These are phyloP conservation scores for Pilasporangium apinafurcum DNA, from an alignment of 352 stramenopile genomes.

Conservation along the genomic window DNA sequence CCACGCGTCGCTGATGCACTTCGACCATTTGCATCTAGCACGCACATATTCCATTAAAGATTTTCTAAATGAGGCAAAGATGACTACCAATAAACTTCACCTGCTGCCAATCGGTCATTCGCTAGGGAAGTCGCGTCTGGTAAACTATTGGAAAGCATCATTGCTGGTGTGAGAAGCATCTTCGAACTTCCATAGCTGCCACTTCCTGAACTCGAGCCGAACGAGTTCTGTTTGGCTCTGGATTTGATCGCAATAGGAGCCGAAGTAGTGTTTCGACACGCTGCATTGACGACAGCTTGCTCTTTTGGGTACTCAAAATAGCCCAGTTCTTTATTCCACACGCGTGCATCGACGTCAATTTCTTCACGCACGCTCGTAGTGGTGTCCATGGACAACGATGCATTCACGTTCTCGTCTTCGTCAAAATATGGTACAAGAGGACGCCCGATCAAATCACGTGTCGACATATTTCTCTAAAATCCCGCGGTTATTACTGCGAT, in stretches of 20 bases:
- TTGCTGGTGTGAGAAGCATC: slow-evolving; percentile 54
- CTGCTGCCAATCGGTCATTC: background rate
- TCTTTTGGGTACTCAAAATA: slow-evolving; percentile 81
- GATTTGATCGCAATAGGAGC: slow-evolving; percentile 17
- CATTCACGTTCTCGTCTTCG: slow-evolving; percentile 70
- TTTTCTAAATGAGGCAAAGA: no score
- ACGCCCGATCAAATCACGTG: slow-evolving; percentile 38
- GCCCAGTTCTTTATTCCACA: slow-evolving; percentile 76
- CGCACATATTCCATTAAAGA: no score
- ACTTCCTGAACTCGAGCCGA: slow-evolving; percentile 3
- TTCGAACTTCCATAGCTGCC: slow-evolving; percentile 14
- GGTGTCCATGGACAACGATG: slow-evolving; percentile 32
- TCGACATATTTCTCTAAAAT: slow-evolving; percentile 1
- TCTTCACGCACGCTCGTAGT: slow-evolving; percentile 32
- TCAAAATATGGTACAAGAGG: slow-evolving; percentile 80
- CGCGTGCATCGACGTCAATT: slow-evolving; percentile 74
- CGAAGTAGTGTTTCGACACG: slow-evolving; percentile 2
- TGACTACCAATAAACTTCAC: no score
- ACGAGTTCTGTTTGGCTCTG: slow-evolving; percentile 6
- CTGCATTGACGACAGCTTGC: slow-evolving; percentile 9
- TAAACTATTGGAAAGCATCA: slow-evolving; percentile 68
- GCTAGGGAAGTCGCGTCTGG: slow-evolving; percentile 26
- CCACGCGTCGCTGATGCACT: slow-evolving; percentile 48
- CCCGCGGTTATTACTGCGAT: background rate
- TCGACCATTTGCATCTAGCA: slow-evolving; percentile 8